Conservation (phyloP, 345 rosid species). For the Acer negundo region DNA sequence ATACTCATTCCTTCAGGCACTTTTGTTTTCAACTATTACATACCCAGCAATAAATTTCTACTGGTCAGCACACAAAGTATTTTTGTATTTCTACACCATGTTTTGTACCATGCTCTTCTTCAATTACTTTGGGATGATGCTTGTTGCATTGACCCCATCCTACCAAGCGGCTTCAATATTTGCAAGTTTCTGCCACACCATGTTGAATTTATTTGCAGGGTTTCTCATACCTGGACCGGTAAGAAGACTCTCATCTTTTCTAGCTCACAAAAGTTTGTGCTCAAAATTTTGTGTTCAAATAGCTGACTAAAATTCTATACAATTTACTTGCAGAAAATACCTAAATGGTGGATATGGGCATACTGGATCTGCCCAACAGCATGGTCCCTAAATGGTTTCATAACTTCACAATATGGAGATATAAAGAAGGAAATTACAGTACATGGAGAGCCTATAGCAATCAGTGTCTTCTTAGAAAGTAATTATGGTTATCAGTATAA, state of each 20-base stretch:
- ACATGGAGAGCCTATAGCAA: slow-evolving; percentile 28
- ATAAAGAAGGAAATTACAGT: slow-evolving; percentile 24
- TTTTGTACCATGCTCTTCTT: slow-evolving; percentile 44
- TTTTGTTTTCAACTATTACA: slow-evolving; percentile 36
- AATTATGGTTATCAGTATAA: slow-evolving; percentile 35
- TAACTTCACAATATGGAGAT: slow-evolving; percentile 51
- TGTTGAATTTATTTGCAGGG: slow-evolving; percentile 43
- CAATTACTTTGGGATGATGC: slow-evolving; percentile 53
- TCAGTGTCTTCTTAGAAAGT: slow-evolving; percentile 29
- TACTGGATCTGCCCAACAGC: slow-evolving; percentile 43
- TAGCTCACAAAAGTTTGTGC: background rate
- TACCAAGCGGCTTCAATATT: slow-evolving; percentile 37
- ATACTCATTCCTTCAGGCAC: slow-evolving; percentile 39
- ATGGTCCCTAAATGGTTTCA: slow-evolving; percentile 43
- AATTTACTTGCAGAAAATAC: slow-evolving; percentile 33
- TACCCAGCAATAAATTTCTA: slow-evolving; percentile 41
- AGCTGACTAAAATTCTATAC: background rate
- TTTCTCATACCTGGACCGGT: slow-evolving; percentile 53
- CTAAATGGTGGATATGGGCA: slow-evolving; percentile 51
- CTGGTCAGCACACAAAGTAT: slow-evolving; percentile 38
- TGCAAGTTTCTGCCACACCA: slow-evolving; percentile 32
- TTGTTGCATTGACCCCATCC: slow-evolving; percentile 43
- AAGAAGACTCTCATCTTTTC: slow-evolving; percentile 9
- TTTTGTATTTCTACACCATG: slow-evolving; percentile 48
- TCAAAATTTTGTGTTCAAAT: background rate